A percentile compares a stretch with the other conserved stretches of the same genome.
Conservation (phyloP, 257 asterid species). For the Schizonepeta tenuifolia region DNA sequence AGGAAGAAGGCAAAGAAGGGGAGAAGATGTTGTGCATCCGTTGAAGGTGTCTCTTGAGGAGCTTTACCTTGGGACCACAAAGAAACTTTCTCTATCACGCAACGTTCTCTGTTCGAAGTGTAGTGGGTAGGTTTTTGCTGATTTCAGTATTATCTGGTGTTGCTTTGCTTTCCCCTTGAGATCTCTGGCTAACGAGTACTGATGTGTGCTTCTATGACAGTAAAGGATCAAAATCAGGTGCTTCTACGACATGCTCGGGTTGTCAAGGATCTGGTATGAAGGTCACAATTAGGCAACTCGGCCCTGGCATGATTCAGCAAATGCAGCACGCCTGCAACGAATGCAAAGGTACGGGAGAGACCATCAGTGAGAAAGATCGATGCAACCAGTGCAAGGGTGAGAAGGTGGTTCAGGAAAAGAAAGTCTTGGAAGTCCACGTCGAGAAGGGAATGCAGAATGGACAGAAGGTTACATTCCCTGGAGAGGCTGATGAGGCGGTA, state of each 20-base stretch:
- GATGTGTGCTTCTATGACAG: slow-evolving; percentile 27
- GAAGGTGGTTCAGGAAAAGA: slow-evolving; percentile 60
- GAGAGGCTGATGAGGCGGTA: slow-evolving; percentile 67
- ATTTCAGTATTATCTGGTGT: background rate
- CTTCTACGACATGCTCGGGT: slow-evolving; percentile 47
- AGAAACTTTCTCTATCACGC: slow-evolving; percentile 60
- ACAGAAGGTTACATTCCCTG: slow-evolving; percentile 57
- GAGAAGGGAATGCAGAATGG: slow-evolving; percentile 65
- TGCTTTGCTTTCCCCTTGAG: background rate
- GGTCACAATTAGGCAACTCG: slow-evolving; percentile 57
- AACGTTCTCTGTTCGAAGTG: slow-evolving; percentile 54
- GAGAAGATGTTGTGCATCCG: slow-evolving; percentile 61
- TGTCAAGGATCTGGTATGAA: slow-evolving; percentile 65
- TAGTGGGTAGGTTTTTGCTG: slow-evolving; percentile 41
- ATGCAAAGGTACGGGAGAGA: slow-evolving; percentile 61
- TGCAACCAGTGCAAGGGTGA: slow-evolving; percentile 61
- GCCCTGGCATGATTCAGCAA: slow-evolving; percentile 65
- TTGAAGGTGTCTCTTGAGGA: slow-evolving; percentile 60
- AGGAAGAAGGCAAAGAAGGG: slow-evolving; percentile 61
- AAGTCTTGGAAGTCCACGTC: slow-evolving; percentile 60
- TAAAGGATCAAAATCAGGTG: slow-evolving; percentile 62
- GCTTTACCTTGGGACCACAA: slow-evolving; percentile 48
- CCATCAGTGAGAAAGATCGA: slow-evolving; percentile 54
- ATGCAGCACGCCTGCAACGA: slow-evolving; percentile 63
- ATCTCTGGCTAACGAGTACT: background rate